Percentiles rank a stretch among this genome's conserved stretches.
Conservation (phyloP, 2,329 filamentous ascomycete species). For the Cercospora beticola region DNA sequence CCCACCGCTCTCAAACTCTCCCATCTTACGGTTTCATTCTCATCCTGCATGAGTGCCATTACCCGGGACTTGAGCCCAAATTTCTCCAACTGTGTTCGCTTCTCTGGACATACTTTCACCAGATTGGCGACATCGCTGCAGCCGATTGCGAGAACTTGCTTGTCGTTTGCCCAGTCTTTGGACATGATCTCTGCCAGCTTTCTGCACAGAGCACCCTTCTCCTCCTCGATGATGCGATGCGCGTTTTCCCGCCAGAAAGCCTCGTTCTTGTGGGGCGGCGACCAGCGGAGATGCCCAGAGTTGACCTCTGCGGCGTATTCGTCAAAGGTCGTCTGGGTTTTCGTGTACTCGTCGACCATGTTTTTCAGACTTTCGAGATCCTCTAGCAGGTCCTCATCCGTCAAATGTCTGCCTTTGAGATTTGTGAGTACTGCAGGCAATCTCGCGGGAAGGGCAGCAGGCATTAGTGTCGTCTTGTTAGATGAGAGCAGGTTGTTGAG, state of each 20-base stretch:
- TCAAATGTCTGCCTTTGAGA: constrained; percentile 53
- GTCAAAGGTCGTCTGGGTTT: constrained; percentile 66
- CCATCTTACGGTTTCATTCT: constrained; percentile 86
- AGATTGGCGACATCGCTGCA: constrained; percentile 89
- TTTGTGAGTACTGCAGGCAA: constrained; percentile 65
- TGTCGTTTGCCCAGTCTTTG: constrained; percentile 80
- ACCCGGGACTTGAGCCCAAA: constrained; percentile 80
- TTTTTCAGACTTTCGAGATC: constrained; percentile 49
- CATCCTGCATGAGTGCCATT: constrained; percentile 90
- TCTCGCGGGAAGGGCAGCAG: constrained; percentile 80
- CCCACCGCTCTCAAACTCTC: constrained; percentile 84
- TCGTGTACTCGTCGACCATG: constrained; percentile 82
- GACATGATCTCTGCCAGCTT: constrained; percentile 83
- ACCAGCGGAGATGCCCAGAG: constrained; percentile 87
- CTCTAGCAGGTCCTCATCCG: constrained; percentile 54
- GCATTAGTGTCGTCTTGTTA: constrained; percentile 68
- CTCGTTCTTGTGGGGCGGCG: constrained; percentile 80
- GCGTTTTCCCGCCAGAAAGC: constrained; percentile 93
- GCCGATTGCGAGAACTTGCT: constrained; percentile 82
- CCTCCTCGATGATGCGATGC: constrained; percentile 77
- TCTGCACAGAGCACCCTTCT: constrained; percentile 74
- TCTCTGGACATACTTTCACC: constrained; percentile 86
- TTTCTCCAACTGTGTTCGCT: constrained; percentile 75
- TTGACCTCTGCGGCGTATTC: constrained; percentile 77
- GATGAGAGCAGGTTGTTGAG: constrained; percentile 80